Base-by-base conservation (phyloP, 768 basidiomycete genomes). In the Tylopilus cervinicoccineus region DNA sequence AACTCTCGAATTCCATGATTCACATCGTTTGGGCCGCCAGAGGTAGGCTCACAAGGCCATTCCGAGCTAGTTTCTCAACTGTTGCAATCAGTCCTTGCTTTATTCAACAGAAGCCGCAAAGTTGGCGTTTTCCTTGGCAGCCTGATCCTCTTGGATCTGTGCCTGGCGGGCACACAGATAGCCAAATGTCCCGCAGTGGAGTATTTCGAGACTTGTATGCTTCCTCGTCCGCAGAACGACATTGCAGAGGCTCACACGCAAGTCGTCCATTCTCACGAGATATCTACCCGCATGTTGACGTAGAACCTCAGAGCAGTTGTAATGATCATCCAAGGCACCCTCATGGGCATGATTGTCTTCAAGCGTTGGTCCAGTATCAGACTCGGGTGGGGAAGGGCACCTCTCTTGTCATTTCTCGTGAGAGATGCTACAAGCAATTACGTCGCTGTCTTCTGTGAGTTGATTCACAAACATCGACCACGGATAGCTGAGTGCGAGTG, bases 391-490 rank as follows among this genome's bases (percentile, higher is more conserved):
- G 72, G 71, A 23, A 67, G 72, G 40, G 66, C 70, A 2, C 75
- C 72, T 0, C 56, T 77, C 7, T 52, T 75, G 12, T 50, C 64
- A 6, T 52, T 77, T 38, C 61, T 78, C 13, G 63, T 74, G 56
- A 68, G 70, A 14, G 77, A 78, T 58, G 72, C 76, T 9, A 69
- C 70, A 4, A 71, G 72, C 65, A 71, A 73, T 2, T 76, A 73
- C 56, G 38, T 72, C 31, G 39, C 72, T 5, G 51, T 76, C 9
- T 72, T 74, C 47, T 47, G 76, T 76, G 45, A 53, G 52, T 51
- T 27, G 34, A 16, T 20, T n/a, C 14, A 5, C 8, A 26, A 24
- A 17, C 13, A 26, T 37, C 27, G 8, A 14, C 23, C 42, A n/a
- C 13, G 19, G 16, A 7, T 14, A 17, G 24, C 26, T 43, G 36